Base-by-base conservation (phyloP, 2,329 filamentous ascomycete genomes). In the Plectosphaerella cucumerina region DNA sequence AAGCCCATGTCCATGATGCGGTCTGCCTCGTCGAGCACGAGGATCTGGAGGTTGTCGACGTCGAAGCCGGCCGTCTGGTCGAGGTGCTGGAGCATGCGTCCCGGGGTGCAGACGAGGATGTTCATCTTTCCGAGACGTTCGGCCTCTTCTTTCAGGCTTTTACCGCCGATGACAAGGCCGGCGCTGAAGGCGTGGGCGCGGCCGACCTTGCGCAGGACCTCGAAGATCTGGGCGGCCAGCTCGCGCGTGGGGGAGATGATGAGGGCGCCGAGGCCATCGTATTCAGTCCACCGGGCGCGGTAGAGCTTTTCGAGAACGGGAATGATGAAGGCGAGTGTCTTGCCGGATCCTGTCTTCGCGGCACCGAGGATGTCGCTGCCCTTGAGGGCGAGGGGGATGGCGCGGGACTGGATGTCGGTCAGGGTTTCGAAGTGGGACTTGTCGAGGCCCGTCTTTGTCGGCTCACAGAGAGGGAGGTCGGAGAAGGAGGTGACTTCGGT, bases 1-100 rank as follows among this genome's bases (percentile, higher is more conserved):
- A 99, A 99, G 5, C 94, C 94, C 90, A 97, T 94, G 64, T 99
- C 94, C 80, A 99, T 85, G 63, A 97, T 97, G 37, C 94, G 84
- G 68, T 99, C 94, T 3, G 94, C 94, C 69, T 99, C 94, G 62
- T 99, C 94, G 51, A 99, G 76, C 0, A 99, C 92, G 47, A 99
- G 74, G 66, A 99, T 89, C 71, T 96, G 90, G 56, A 99, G 69
- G 65, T 96, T 94, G 65, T 94, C 87, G 56, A 93, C 88, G 57
- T 93, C 90, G 64, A 99, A 88, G 17, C 87, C 85, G 1, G 90
- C 89, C 0, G 93, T 97, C 73, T 97, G 92, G 62, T 96, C 93
- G 62, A 99, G 76, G 68, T 99, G 94, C 70, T 99, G 94, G 59
- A 97, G 73, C 80, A 99, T 96, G 34, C 94, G 84, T 2, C 94